Conservation (phyloP, 169 alveolate species). For the Pseudocohnilembus persalinus region DNA sequence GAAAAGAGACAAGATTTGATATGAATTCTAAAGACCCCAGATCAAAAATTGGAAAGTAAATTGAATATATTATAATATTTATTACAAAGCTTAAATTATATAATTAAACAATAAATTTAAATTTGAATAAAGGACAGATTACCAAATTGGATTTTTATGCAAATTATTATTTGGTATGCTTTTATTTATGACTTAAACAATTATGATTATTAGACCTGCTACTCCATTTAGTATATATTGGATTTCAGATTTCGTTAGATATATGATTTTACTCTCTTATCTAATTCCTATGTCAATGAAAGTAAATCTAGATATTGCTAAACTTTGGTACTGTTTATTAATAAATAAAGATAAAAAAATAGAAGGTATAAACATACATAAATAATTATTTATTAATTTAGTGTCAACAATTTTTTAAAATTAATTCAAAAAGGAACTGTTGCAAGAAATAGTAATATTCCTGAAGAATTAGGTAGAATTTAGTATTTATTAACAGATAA, state of each 20-base stretch:
- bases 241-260: conserved; percentile 79
- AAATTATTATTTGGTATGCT: conserved; percentile 65
- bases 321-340: conserved; percentile 86
- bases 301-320: conserved; percentile 97
- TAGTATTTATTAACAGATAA: conserved; percentile 61
- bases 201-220: conserved; percentile 85
- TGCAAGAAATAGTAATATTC: conserved; percentile 53
- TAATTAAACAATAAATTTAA: too few relatives aligned
- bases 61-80: conserved; percentile 19
- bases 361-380: not conserved
- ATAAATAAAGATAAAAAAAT: conserved; percentile 90
- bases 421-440: conserved; percentile 28
- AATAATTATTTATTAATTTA: not conserved
- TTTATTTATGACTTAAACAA: conserved; percentile 52
- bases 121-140: conserved; percentile 57
- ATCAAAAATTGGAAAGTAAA: conserved; percentile 67
- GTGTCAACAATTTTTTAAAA: too few relatives aligned
- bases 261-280: conserved; percentile 92
- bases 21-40: conserved; percentile 86
- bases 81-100: conserved; percentile 35
- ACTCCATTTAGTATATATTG: conserved; percentile 37
- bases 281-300: conserved; percentile 97
- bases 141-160: conserved; percentile 68
- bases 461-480: conserved; percentile 66
- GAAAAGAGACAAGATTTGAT: conserved; percentile 90